Evolutionary conservation across 257 asterid genomes (phyloP).

Genomic region (Osmanthus fragrans): DNA sequence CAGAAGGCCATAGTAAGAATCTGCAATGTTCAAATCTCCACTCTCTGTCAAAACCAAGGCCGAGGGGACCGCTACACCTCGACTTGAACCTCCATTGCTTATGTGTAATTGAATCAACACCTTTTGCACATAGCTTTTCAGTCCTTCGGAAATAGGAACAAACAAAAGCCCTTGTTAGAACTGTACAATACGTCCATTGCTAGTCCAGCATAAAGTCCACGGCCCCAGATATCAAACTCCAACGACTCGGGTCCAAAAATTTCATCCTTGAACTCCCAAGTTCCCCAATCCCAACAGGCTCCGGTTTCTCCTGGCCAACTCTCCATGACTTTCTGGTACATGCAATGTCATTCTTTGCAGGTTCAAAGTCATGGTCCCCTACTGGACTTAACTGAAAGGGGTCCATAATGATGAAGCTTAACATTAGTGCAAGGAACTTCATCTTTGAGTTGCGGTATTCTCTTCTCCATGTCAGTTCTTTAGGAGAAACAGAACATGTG

Average conservation of each 20-base stretch:
- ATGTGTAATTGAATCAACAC: constrained; percentile 65
- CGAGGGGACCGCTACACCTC: constrained; percentile 79
- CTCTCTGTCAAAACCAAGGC: constrained; percentile 66
- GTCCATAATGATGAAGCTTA: constrained; percentile 60
- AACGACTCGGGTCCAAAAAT: constrained; percentile 80
- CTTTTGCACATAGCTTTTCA: constrained; percentile 59
- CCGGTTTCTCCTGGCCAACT: constrained; percentile 66
- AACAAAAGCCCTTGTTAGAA: background rate
- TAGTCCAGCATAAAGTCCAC: constrained; percentile 83
- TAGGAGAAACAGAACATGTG: background rate
- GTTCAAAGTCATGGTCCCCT: constrained; percentile 66
- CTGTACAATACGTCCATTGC: constrained; percentile 78
- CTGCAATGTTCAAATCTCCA: constrained; percentile 82
- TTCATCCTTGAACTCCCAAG: constrained; percentile 60
- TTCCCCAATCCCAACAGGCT: constrained; percentile 66
- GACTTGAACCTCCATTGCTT: constrained; percentile 79
- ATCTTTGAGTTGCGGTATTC: constrained; percentile 31
- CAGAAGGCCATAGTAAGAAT: constrained; percentile 76
- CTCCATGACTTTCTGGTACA: constrained; percentile 57
- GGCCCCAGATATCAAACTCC: constrained; percentile 72
- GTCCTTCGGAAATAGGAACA: constrained; percentile 45
- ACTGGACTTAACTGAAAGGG: constrained; percentile 80
- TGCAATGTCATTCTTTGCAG: constrained; percentile 68
- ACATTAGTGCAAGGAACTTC: constrained; percentile 34
- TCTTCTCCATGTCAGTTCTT: constrained; percentile 50